Base-by-base conservation (phyloP, 495 filamentous ascomycete genomes). In the Xylaria grammica region DNA sequence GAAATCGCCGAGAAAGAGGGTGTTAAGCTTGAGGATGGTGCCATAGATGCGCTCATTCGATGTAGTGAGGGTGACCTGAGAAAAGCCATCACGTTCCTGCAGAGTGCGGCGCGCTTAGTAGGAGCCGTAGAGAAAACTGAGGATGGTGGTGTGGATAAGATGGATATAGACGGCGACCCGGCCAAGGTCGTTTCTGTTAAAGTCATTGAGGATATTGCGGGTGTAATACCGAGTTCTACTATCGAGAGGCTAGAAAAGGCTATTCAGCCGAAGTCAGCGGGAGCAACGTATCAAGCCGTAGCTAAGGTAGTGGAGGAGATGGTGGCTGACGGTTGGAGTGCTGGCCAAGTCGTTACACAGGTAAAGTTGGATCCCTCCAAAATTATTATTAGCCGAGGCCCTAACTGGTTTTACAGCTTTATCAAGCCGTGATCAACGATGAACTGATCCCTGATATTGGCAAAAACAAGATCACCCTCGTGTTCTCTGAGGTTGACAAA, bases 291-390 rank as follows among this genome's bases (percentile, higher is more conserved):
- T 71, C 85, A 87, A 61, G 83, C 85, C 38, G 83, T 99, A 11
- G 85, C 91, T 0, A 89, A 85, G 68, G 87, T 90, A 20, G 88
- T 98, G 7, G 90, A 90, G 69, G 90, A 96, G 72, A 87, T 98
- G 82, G 90, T 97, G 63, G 94, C 95, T 15, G 95, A 99, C 79
- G 95, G 95, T 24, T 99, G 95, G 96, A 97, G 92, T 78, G 95
- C 94, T n/a, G 88, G 89, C 19, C 95, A 98, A 79, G 82, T 96
- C 20, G 81, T 97, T 49, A 74, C 83, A 7, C 93, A 93, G 84
- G 89, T 91, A 75, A 75, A 79, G 74, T 55, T 26, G 10, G n/a
- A 27, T 52, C 1, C 4, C 22, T 42, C 45, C 10, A 9, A 7
- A 3, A 34, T 9, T 0, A 20, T 13, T 24, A 6, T 44, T 17